Evolutionary conservation across 2,329 filamentous ascomycete species (phyloP).

Genomic region (Aciculosporium take): DNA sequence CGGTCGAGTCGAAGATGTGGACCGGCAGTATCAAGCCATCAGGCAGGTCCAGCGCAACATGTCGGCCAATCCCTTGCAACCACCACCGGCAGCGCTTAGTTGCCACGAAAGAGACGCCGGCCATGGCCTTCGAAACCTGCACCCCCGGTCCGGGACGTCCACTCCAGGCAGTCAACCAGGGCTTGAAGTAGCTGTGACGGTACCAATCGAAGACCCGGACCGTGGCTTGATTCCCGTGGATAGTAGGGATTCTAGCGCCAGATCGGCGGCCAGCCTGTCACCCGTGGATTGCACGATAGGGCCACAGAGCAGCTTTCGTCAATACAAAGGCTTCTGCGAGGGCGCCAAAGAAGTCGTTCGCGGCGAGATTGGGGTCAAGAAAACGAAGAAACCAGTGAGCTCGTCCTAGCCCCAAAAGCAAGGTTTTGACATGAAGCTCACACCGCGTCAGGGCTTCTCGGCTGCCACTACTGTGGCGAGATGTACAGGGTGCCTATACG

Average conservation of each 20-base stretch:
- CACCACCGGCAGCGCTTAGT: background rate
- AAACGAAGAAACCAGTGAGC: slow-evolving; percentile 32
- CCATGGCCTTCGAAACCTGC: background rate
- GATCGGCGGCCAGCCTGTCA: background rate
- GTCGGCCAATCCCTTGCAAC: background rate
- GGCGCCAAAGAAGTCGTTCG: slow-evolving; percentile 36
- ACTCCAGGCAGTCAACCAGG: background rate
- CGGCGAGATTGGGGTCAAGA: slow-evolving; percentile 36
- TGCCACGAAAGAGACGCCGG: background rate
- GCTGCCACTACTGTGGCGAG: slow-evolving; percentile 30
- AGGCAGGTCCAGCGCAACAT: background rate
- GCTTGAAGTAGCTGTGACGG: slow-evolving; percentile 1
- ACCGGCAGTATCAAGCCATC: slow-evolving; percentile 5
- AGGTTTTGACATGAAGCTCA: background rate
- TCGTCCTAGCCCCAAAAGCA: background rate
- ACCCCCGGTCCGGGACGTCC: background rate
- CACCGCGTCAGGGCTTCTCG: slow-evolving; percentile 24
- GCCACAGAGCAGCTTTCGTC: slow-evolving; percentile 33
- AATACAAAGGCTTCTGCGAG: slow-evolving; percentile 40
- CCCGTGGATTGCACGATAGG: slow-evolving; percentile 28
- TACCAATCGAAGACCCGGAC: slow-evolving; percentile 5
- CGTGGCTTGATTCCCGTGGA: slow-evolving; percentile 13
- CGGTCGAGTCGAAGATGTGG: slow-evolving; percentile 5
- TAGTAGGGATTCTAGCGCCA: background rate
- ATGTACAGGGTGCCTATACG: slow-evolving; percentile 38